These are phyloP conservation scores for Solanum neorickii DNA, from an alignment of 257 asterid genomes.

Conservation along the genomic window DNA sequence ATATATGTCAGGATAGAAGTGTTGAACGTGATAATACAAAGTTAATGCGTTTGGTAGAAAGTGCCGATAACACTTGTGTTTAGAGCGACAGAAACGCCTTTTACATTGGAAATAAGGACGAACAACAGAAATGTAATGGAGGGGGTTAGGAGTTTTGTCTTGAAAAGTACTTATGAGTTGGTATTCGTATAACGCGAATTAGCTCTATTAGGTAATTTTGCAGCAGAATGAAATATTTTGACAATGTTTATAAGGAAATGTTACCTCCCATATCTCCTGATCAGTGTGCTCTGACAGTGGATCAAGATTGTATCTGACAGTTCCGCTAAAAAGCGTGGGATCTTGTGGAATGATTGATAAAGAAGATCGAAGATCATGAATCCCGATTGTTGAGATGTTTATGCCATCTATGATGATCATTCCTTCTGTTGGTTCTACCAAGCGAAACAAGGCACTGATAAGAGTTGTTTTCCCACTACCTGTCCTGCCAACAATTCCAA, in stretches of 20 bases:
- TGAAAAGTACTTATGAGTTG: neutral
- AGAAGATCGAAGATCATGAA: slow-evolving; percentile 18
- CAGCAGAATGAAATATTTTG: neutral
- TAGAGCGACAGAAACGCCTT: neutral
- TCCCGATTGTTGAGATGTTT: slow-evolving; percentile 7
- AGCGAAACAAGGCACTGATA: slow-evolving; percentile 17
- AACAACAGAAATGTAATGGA: neutral
- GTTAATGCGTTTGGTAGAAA: neutral
- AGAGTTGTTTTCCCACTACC: slow-evolving; percentile 32
- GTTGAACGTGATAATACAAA: neutral
- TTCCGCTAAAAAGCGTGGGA: slow-evolving; percentile 18
- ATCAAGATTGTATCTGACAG: slow-evolving; percentile 18
- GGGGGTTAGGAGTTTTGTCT: too few species aligned
- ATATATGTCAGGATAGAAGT: neutral
- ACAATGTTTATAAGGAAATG: neutral
- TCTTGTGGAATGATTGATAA: slow-evolving; percentile 24
- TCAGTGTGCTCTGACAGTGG: slow-evolving; percentile 20
- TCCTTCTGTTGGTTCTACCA: slow-evolving; percentile 23
- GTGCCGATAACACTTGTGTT: neutral
- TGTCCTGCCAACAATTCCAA: slow-evolving; percentile 30
- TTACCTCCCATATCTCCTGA: slow-evolving; percentile 24
- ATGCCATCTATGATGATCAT: slow-evolving; percentile 13
- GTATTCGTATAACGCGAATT: neutral
- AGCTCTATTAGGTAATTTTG: neutral
- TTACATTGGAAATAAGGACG: neutral